Evolutionary conservation across 2,329 filamentous ascomycete genomes (phyloP), one percentile per base, ranked within the genome.

Genomic region (Monosporascus sp.): DNA sequence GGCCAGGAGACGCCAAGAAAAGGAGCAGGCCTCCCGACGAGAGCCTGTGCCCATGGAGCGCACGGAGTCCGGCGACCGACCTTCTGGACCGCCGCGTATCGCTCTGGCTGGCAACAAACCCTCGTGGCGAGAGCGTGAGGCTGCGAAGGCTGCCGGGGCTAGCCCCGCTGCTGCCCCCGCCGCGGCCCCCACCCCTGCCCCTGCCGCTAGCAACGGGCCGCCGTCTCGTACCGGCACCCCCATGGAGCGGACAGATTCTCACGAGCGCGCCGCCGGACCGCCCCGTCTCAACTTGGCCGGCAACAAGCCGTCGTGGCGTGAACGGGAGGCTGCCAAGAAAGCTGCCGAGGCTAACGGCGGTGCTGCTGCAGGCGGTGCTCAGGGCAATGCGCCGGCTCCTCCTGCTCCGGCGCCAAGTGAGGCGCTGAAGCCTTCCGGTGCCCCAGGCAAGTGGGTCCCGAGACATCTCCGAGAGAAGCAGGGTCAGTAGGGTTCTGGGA

Each of bases 291-390:
- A 76, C 51, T 79, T 91, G 51, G 72, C 80, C 55, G 81, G 82
- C 61, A 76, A 68, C 68, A 86, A 84, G 74, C 77, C 84, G 51
- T 82, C 79, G 63, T 91, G 88, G 88, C 85, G 88, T 69, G 87
- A 91, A 35, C 85, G 87, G 64, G 81, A 90, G 71, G 83, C 82
- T 49, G 73, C 76, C 55, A 78, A 65, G 65, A 62, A 64, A 63
- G 67, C 73, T 37, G 62, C 66, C 9, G 65, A 61, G 15, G 64
- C 65, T n/a, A 63, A 63, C 14, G 57, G 62, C 44, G 59, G 65
- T 50, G 68, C 70, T 49, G 49, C 62, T 43, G 55, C 31, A 35
- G 31, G 31, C 14, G 11, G 31, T 35, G 40, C 26, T 22, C 46
- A 45, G 18, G 18, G 17, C 28, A 31, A 40, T 7, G 40, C 49